Percentiles rank a stretch among this genome's conserved stretches.
These are phyloP conservation scores for Xylariaceae sp. DNA, from an alignment of 2,329 filamentous ascomycete species.

Conservation along the genomic window DNA sequence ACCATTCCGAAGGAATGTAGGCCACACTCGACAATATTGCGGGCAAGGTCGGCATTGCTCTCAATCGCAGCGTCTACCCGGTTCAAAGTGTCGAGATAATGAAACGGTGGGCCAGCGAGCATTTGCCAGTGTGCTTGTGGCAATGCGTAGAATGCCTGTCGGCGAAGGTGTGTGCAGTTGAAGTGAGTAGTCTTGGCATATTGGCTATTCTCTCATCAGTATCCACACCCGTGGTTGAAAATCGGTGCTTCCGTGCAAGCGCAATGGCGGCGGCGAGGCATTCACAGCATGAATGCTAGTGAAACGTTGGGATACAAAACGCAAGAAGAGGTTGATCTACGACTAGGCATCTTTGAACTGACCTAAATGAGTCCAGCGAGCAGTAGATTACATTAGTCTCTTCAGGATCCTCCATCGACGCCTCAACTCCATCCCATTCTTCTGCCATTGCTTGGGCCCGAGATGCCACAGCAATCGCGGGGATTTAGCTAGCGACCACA, in stretches of 20 bases:
- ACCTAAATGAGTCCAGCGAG: constrained; percentile 87
- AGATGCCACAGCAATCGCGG: background rate
- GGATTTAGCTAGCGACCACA: background rate
- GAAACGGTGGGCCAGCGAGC: constrained; percentile 77
- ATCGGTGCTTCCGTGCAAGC: too few relatives aligned
- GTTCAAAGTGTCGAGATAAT: constrained; percentile 72
- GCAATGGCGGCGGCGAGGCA: background rate
- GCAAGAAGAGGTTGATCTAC: background rate
- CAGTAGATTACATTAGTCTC: constrained; percentile 77
- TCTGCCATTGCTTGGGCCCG: constrained; percentile 13
- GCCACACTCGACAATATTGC: constrained; percentile 68
- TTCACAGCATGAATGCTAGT: background rate
- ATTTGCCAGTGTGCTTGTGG: constrained; percentile 80
- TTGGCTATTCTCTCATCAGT: constrained; percentile 51
- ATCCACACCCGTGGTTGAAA: background rate
- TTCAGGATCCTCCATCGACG: constrained; percentile 69
- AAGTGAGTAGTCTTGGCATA: constrained; percentile 83
- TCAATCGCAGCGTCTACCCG: constrained; percentile 85
- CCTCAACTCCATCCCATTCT: constrained; percentile 59
- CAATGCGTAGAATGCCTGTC: constrained; percentile 90
- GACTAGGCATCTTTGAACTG: constrained; percentile 34
- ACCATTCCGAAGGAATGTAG: constrained; percentile 61
- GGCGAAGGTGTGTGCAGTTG: constrained; percentile 84
- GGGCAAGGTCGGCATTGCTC: constrained; percentile 76
- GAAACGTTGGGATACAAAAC: background rate